These are phyloP conservation scores for Harringtonia aguacate DNA, from an alignment of 2,329 filamentous ascomycete species.

Conservation along the genomic window DNA sequence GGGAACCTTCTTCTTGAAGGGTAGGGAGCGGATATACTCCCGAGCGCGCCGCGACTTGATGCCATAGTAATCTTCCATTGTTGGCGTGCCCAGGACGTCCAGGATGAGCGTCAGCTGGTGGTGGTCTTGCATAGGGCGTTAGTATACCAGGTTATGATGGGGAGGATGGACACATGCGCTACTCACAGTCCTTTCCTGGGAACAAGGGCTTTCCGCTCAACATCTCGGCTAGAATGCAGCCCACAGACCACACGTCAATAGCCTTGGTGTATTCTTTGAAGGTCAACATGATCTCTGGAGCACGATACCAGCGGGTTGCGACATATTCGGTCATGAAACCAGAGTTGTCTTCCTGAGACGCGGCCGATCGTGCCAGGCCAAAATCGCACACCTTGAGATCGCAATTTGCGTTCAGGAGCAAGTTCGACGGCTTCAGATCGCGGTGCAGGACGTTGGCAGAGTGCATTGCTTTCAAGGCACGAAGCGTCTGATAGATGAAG, in stretches of 20 bases:
- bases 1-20: constrained; percentile 99
- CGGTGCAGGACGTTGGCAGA: constrained; percentile 96
- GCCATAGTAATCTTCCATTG: constrained; percentile 99
- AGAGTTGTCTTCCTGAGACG: constrained; percentile 98
- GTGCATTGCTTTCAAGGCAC: constrained; percentile 97
- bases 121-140: constrained; percentile 52
- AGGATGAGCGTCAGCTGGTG: constrained; percentile 96
- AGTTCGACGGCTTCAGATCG: constrained; percentile 93
- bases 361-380: constrained; percentile 86
- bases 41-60: constrained; percentile 97
- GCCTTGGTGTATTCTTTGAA: constrained; percentile 99
- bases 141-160: background rate
- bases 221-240: constrained; percentile 98
- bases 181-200: constrained; percentile 94
- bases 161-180: background rate
- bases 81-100: constrained; percentile 93
- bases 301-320: constrained; percentile 96
- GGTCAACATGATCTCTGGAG: constrained; percentile 98
- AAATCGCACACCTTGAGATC: constrained; percentile 99
- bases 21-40: constrained; percentile 95
- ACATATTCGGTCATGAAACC: constrained; percentile 99
- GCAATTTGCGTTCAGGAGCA: constrained; percentile 96
- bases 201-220: constrained; percentile 96
- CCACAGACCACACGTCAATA: constrained; percentile 98
- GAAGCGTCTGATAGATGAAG: constrained; percentile 98